A percentile compares a stretch with the other conserved stretches of the same genome.
Conservation (phyloP, 805 yeast genomes). For the Wickerhamomyces ciferrii region DNA sequence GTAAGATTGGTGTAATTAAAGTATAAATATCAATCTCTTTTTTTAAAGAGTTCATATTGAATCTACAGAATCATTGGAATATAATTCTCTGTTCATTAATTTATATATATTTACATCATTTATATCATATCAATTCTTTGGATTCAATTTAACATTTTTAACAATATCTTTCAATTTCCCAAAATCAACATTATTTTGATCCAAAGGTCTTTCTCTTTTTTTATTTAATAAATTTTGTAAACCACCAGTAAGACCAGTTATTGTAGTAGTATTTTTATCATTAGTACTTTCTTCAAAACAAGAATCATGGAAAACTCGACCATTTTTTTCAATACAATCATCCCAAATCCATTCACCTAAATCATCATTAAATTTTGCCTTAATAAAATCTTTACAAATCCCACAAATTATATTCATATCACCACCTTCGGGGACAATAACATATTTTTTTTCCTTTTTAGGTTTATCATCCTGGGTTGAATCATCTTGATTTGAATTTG, state of each 20-base stretch:
- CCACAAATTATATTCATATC: slow-evolving; percentile 60
- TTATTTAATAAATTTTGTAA: not conserved
- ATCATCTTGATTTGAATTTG: slow-evolving; percentile 5
- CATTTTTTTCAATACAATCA: slow-evolving; percentile 50
- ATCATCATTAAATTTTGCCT: slow-evolving; percentile 66
- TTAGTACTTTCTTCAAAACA: slow-evolving; percentile 63
- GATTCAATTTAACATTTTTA: slow-evolving; percentile 8
- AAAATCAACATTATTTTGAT: slow-evolving; percentile 11
- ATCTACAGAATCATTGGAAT: no score
- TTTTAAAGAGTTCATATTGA: no score
- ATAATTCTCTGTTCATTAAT: no score
- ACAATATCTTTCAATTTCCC: slow-evolving; percentile 12
- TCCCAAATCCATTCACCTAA: slow-evolving; percentile 81
- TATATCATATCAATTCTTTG: not conserved
- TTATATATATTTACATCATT: no score
- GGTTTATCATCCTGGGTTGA: slow-evolving; percentile 12
- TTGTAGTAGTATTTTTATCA: slow-evolving; percentile 2
- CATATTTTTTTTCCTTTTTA: slow-evolving; percentile 40
- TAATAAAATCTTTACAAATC: slow-evolving; percentile 61
- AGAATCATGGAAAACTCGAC: slow-evolving; percentile 55
- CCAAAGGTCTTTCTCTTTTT: not conserved
- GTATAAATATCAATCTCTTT: no score
- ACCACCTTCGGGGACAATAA: slow-evolving; percentile 60
- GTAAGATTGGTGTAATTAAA: no score
- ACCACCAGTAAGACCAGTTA: no score